Evolutionary conservation across 2,329 filamentous ascomycete species (phyloP).

Genomic region (Akanthomyces uredinophilus): DNA sequence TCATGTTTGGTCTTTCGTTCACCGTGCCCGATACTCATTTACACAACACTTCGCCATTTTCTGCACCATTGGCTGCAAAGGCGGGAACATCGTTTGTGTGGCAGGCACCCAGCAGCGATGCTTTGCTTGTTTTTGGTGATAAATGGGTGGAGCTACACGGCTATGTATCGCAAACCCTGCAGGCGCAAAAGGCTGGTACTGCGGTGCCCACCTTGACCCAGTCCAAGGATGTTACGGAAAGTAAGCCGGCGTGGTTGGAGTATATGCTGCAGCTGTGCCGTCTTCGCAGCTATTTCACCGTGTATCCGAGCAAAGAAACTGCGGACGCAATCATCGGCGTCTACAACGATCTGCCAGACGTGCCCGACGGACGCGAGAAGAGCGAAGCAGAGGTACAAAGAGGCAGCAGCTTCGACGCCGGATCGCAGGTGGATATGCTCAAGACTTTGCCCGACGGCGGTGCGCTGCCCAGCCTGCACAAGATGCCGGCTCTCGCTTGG

Average conservation of each 20-base stretch:
- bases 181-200: slow-evolving; percentile 32
- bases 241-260: slow-evolving; percentile 72
- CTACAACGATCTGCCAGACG: slow-evolving; percentile 68
- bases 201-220: slow-evolving; percentile 36
- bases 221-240: slow-evolving; percentile 59
- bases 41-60: slow-evolving; percentile 54
- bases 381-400: slow-evolving; percentile 28
- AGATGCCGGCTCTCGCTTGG: slow-evolving; percentile 59
- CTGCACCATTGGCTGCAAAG: slow-evolving; percentile 32
- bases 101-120: slow-evolving; percentile 79
- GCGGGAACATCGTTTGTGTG: slow-evolving; percentile 64
- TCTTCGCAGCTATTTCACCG: slow-evolving; percentile 68
- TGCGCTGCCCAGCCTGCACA: slow-evolving; percentile 36
- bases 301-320: slow-evolving; percentile 65
- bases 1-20: slow-evolving; percentile 74
- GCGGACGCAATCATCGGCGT: slow-evolving; percentile 59
- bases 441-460: slow-evolving; percentile 43
- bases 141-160: slow-evolving; percentile 84
- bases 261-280: slow-evolving; percentile 72
- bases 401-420: slow-evolving; percentile 35
- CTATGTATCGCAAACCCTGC: slow-evolving; percentile 64
- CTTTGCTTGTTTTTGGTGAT: slow-evolving; percentile 74
- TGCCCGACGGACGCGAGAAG: slow-evolving; percentile 62
- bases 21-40: slow-evolving; percentile 63
- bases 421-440: slow-evolving; percentile 41